These are phyloP conservation scores for Eucalyptus marginata DNA, from an alignment of 345 rosid genomes.

Conservation along the genomic window DNA sequence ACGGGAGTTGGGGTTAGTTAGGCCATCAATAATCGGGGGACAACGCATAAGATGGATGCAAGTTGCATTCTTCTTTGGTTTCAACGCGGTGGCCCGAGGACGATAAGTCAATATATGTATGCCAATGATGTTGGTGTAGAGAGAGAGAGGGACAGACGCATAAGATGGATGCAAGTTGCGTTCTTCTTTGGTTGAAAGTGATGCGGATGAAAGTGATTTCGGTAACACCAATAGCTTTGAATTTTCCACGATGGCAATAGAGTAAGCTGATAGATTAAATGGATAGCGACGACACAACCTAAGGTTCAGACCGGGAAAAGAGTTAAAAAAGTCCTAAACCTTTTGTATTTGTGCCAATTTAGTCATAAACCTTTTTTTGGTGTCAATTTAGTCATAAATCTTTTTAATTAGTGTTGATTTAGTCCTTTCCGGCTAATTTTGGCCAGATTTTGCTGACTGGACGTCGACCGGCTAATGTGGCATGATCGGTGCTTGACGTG, in stretches of 20 bases:
- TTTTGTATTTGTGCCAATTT: no score
- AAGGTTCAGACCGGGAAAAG: no score
- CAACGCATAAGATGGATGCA: not conserved
- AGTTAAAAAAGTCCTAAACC: no score
- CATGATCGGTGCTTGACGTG: fast-evolving
- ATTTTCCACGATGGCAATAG: no score
- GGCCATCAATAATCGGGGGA: not conserved
- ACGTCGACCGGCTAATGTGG: fast-evolving
- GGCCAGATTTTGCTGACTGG: no score
- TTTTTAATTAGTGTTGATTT: no score
- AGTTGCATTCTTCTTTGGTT: not conserved
- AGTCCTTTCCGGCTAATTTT: no score
- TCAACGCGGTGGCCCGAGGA: not conserved
- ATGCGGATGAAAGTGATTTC: not conserved
- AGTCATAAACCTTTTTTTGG: no score
- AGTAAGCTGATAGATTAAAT: no score
- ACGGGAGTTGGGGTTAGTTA: not conserved
- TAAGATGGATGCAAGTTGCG: no score
- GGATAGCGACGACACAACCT: not conserved
- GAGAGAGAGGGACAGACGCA: not conserved
- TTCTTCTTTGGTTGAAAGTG: no score
- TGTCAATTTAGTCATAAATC: no score
- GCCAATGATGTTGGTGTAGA: not conserved
- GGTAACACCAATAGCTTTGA: not conserved
- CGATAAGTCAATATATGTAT: not conserved